phyloP scores from a whole-genome alignment of 2,329 filamentous ascomycete genomes.

The Rutstroemia sp. region DNA sequence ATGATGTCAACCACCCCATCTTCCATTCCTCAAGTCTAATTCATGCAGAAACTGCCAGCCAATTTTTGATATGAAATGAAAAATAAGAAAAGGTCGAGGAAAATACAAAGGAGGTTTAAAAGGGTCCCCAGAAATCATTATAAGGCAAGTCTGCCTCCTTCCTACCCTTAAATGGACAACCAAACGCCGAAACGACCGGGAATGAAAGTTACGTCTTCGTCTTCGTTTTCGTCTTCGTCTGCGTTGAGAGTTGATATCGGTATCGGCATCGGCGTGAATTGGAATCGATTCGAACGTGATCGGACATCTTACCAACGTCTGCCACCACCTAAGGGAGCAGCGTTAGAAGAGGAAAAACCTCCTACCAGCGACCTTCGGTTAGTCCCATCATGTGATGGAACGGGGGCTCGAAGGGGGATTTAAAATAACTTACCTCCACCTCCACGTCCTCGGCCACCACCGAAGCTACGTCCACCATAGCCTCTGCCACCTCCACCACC shows the following conservation, averaged over 20 bases:
- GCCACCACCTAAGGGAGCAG: slow-evolving; percentile 47
- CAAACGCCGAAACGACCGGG: slow-evolving; percentile 28
- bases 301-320: slow-evolving; percentile 45
- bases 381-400: slow-evolving; percentile 31
- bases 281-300: slow-evolving; percentile 10
- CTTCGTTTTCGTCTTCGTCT: slow-evolving; percentile 3
- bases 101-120: slow-evolving; percentile 19
- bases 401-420: slow-evolving; percentile 15
- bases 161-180: slow-evolving; percentile 17
- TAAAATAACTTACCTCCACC: slow-evolving; percentile 34
- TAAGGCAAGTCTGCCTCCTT: slow-evolving; percentile 21
- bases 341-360: slow-evolving; percentile 50
- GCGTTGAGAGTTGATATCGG: slow-evolving; percentile 15
- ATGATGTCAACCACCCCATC: slow-evolving; percentile 3
- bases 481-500: slow-evolving; percentile 36
- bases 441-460: slow-evolving; percentile 54
- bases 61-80: slow-evolving; percentile 19
- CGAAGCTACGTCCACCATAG: slow-evolving; percentile 23
- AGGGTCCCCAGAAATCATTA: slow-evolving; percentile 16
- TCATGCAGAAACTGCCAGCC: slow-evolving; percentile 3
- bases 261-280: slow-evolving; percentile 5
- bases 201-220: slow-evolving; percentile 19
- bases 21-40: slow-evolving; percentile 3
- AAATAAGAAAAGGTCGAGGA: slow-evolving; percentile 8
- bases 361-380: slow-evolving; percentile 33